Evolutionary conservation across 495 filamentous ascomycete genomes (phyloP).

Genomic region (Aspergillus sclerotioniger): DNA sequence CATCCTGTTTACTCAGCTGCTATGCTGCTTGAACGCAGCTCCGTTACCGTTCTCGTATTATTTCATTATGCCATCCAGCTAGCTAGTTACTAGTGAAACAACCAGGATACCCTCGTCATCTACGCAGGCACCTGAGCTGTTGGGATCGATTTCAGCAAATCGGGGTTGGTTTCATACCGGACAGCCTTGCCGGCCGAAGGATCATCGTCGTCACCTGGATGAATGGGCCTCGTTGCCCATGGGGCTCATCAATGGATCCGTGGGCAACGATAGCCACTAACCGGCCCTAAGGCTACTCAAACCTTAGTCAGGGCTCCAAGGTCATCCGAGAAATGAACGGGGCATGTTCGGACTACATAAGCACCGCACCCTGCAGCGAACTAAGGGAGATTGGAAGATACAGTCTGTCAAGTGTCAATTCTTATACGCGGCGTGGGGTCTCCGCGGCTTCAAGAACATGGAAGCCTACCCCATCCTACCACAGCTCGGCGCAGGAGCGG

Average conservation of each 20-base stretch:
- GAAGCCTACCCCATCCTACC: slow-evolving; percentile 5
- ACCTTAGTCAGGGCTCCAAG: background rate
- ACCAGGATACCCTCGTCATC: slow-evolving; percentile 25
- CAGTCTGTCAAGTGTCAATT: background rate
- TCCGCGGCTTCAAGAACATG: background rate
- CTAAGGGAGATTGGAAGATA: background rate
- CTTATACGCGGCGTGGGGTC: background rate
- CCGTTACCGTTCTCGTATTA: slow-evolving; percentile 3
- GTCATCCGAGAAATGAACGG: background rate
- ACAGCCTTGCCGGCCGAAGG: slow-evolving; percentile 7
- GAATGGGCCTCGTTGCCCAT: background rate
- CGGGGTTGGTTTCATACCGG: slow-evolving; percentile 9
- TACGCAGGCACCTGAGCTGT: slow-evolving; percentile 24
- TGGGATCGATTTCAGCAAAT: slow-evolving; percentile 6
- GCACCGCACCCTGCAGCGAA: background rate
- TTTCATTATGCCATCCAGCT: background rate
- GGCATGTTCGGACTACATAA: background rate
- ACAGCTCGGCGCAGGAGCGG: slow-evolving; percentile 14
- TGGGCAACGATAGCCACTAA: background rate
- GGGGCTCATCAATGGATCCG: background rate
- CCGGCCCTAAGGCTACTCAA: background rate
- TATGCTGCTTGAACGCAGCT: background rate
- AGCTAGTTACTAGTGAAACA: background rate
- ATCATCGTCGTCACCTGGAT: slow-evolving; percentile 13
- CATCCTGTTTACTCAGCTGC: background rate